phyloP scores from a whole-genome alignment of 2,329 filamentous ascomycete genomes.

The Fusarium sp. region DNA sequence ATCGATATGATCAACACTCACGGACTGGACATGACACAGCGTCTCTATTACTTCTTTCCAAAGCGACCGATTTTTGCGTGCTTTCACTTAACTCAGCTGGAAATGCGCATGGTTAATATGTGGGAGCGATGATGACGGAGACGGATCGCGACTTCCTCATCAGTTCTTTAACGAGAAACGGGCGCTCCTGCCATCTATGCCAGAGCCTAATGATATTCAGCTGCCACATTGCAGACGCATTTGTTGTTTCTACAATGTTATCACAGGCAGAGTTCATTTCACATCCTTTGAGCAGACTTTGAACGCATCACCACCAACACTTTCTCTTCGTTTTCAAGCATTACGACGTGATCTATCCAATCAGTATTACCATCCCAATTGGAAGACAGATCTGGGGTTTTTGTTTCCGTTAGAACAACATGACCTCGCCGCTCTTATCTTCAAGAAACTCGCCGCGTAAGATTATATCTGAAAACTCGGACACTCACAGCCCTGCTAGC shows the following conservation, averaged over 20 bases:
- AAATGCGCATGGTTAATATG: neutral
- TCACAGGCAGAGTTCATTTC: conserved; percentile 7
- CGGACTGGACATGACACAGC: conserved; percentile 9
- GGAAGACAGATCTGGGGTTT: neutral
- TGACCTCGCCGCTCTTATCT: conserved; percentile 24
- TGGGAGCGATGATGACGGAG: neutral
- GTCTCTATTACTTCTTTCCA: neutral
- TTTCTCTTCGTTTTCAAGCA: conserved; percentile 16
- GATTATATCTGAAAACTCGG: conserved; percentile 13
- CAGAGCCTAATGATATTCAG: neutral
- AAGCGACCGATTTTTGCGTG: neutral
- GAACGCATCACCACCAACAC: conserved; percentile 22
- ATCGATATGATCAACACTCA: conserved; percentile 26
- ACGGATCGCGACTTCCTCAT: neutral
- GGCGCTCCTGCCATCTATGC: neutral
- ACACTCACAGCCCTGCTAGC: conserved; percentile 3
- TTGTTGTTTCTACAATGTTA: neutral
- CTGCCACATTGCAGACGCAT: neutral
- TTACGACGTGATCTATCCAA: conserved; percentile 3
- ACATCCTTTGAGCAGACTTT: conserved; percentile 36
- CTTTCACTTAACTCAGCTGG: neutral
- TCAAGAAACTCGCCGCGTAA: conserved; percentile 17
- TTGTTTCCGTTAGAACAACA: conserved; percentile 15
- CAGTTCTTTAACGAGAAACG: neutral
- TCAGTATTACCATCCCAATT: conserved; percentile 1